Conservation (phyloP, 257 asterid genomes). For the Solanum tacnaense region DNA sequence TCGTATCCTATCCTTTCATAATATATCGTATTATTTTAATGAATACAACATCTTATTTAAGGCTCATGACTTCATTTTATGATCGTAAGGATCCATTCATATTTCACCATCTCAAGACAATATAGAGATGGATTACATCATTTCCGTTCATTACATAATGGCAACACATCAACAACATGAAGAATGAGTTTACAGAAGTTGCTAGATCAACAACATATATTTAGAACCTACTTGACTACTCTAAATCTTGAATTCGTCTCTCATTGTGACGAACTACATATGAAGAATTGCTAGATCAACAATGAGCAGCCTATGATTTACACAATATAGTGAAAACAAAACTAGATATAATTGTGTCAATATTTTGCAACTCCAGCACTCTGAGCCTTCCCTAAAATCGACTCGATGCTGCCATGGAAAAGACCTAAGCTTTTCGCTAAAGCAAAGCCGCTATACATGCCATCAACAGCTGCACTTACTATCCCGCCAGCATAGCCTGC, state of each 20-base stretch:
- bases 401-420: constrained; percentile 33
- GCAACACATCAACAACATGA: neutral
- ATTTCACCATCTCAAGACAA: neutral
- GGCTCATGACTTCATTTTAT: neutral
- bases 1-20: no score
- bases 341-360: constrained; percentile 2
- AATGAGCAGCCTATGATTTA: neutral
- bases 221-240: neutral
- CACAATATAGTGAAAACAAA: neutral
- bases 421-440: constrained; percentile 67
- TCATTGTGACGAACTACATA: neutral
- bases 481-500: constrained; percentile 98
- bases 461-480: constrained; percentile 93
- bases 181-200: neutral
- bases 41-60: no score
- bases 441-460: constrained; percentile 80
- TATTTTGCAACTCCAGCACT: constrained; percentile 48
- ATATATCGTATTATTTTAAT: no score
- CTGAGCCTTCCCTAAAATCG: constrained; percentile 47
- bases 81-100: neutral
- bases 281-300: neutral
- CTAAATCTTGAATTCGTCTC: neutral
- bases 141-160: neutral
- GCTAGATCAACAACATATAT: neutral
- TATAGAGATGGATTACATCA: neutral